A percentile compares a stretch with the other conserved stretches of the same genome.
Conservation (phyloP, 1,139 yeast species). For the Hemisphaericaspora xylofermentans region DNA sequence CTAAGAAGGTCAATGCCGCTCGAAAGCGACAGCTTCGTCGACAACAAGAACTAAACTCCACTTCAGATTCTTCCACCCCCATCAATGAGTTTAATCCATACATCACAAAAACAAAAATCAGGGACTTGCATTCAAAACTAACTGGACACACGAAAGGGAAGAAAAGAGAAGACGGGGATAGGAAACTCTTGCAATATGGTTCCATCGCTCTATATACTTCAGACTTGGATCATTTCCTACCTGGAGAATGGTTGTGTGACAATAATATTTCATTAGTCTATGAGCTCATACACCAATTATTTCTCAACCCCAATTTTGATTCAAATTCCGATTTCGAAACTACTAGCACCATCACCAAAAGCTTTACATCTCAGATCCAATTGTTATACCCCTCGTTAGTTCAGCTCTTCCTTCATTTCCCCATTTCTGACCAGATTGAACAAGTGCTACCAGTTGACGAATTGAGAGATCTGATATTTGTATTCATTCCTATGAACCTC, state of each 20-base stretch:
- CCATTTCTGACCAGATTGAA: slow-evolving; percentile 27
- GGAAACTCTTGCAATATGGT: slow-evolving; percentile 37
- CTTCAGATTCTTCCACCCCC: not conserved
- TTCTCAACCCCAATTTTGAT: slow-evolving; percentile 9
- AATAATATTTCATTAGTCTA: slow-evolving; percentile 64
- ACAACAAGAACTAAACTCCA: slow-evolving; percentile 14
- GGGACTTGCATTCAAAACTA: slow-evolving; percentile 12
- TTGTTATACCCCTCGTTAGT: slow-evolving; percentile 40
- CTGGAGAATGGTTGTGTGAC: slow-evolving; percentile 75
- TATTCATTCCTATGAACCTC: slow-evolving; percentile 43
- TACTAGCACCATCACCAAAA: too few species aligned
- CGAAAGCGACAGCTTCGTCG: slow-evolving; percentile 21
- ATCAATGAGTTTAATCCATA: slow-evolving; percentile 18
- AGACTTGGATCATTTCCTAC: slow-evolving; percentile 37
- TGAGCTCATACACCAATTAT: slow-evolving; percentile 45
- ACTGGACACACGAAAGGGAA: slow-evolving; percentile 11
- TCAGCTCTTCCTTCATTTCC: slow-evolving; percentile 41
- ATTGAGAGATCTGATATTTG: slow-evolving; percentile 30
- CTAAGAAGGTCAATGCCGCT: slow-evolving; percentile 29
- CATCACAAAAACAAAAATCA: slow-evolving; percentile 24
- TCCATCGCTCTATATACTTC: slow-evolving; percentile 41
- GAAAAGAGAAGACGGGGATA: slow-evolving; percentile 17
- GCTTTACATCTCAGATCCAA: slow-evolving; percentile 27
- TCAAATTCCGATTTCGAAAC: too few species aligned
- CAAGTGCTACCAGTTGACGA: slow-evolving; percentile 33